Percentiles rank a stretch among this genome's conserved stretches.
Conservation (phyloP, 1,284 basidiomycete genomes). For the Waitea zeae region DNA sequence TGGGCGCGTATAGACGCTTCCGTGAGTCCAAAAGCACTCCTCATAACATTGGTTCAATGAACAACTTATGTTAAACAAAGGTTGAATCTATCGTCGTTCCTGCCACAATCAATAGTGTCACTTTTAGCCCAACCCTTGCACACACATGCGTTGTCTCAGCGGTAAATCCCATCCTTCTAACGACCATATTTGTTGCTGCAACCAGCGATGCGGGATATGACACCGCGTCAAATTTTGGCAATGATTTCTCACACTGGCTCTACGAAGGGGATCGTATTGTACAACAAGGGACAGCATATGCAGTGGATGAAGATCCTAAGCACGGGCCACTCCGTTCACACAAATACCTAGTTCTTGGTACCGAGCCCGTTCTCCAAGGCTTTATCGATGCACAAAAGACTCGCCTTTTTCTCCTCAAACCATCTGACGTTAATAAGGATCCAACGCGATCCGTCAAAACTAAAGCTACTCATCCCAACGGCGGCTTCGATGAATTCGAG, state of each 20-base stretch:
- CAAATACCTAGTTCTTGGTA: slow-evolving; percentile 25
- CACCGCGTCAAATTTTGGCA: slow-evolving; percentile 12
- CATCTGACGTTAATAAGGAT: no score
- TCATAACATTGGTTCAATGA: no score
- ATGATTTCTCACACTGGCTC: slow-evolving; percentile 22
- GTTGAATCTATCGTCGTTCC: no score
- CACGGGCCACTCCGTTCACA: slow-evolving; percentile 17
- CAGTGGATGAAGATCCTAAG: slow-evolving; percentile 9
- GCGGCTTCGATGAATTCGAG: slow-evolving; percentile 13
- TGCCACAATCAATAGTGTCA: no score
- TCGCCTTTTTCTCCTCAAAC: slow-evolving; percentile 29
- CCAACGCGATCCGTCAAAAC: no score
- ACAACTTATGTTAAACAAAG: no score
- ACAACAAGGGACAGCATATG: slow-evolving; percentile 27
- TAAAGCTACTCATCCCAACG: no score
- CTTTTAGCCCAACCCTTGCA: no score
- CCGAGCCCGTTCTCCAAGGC: slow-evolving; percentile 64
- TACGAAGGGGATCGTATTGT: slow-evolving; percentile 23
- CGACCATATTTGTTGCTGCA: slow-evolving; percentile 28
- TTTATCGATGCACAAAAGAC: slow-evolving; percentile 31
- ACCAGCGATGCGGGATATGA: slow-evolving; percentile 24
- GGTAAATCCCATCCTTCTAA: no score
- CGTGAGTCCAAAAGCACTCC: no score
- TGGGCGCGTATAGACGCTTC: no score
- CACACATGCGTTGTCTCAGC: no score